These are phyloP conservation scores for Dacryopinax spathularia DNA, from an alignment of 768 basidiomycete species.

Conservation along the genomic window DNA sequence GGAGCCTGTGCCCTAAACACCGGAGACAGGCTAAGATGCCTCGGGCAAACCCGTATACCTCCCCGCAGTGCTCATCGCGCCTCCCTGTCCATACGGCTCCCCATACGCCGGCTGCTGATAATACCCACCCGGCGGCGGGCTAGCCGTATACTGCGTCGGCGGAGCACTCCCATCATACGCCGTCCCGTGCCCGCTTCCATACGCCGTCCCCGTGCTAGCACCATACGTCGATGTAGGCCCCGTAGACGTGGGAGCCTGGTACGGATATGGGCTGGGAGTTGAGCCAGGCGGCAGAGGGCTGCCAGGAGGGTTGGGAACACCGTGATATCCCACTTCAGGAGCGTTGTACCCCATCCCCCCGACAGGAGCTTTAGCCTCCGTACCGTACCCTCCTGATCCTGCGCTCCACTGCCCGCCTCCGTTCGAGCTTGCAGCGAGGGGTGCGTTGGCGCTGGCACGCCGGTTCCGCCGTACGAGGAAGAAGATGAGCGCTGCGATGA, in stretches of 20 bases:
- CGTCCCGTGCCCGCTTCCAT: neutral
- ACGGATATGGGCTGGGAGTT: neutral
- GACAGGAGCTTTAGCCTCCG: neutral
- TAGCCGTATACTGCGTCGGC: neutral
- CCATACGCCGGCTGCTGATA: neutral
- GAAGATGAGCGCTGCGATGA: constrained; percentile 20
- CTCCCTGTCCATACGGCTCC: neutral
- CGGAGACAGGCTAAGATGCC: too few species aligned
- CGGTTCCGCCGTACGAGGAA: constrained; percentile 17
- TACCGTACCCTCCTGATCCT: too few species aligned
- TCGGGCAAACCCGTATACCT: neutral
- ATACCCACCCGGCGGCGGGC: neutral
- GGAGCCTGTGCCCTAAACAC: too few species aligned
- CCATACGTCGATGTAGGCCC: too few species aligned
- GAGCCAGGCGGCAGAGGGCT: neutral
- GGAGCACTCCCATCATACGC: neutral
- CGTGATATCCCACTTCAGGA: neutral
- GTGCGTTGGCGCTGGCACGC: neutral
- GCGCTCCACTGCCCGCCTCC: neutral
- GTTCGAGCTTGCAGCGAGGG: neutral
- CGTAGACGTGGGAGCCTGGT: too few species aligned
- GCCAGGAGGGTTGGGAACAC: neutral
- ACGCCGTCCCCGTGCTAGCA: neutral
- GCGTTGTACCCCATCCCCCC: neutral
- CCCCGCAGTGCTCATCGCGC: neutral